phyloP scores from a whole-genome alignment of 257 asterid genomes.

The Rehmannia glutinosa region DNA sequence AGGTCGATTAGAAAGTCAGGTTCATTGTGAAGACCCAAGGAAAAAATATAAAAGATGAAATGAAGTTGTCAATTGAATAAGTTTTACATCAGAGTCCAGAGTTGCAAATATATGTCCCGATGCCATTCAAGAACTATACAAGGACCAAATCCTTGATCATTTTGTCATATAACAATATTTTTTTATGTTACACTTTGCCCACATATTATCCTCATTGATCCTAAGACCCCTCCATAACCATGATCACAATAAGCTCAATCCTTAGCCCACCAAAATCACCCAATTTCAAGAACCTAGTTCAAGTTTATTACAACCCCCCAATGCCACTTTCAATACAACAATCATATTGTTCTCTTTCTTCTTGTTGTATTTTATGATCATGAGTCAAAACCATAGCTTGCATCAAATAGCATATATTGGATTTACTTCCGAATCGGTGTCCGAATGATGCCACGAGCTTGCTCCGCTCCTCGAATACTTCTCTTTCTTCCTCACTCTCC shows the following conservation, averaged over 20 bases:
- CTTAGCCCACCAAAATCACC: neutral
- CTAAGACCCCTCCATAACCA: too few species aligned
- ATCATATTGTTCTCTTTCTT: too few species aligned
- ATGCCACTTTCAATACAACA: too few species aligned
- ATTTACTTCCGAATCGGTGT: conserved; percentile 56
- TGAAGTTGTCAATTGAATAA: too few species aligned
- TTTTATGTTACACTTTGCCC: neutral
- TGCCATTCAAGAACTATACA: too few species aligned
- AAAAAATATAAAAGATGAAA: too few species aligned
- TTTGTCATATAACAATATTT: neutral
- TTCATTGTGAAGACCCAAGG: too few species aligned
- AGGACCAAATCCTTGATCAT: conserved; percentile 9
- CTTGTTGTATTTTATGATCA: too few species aligned
- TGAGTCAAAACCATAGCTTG: too few species aligned
- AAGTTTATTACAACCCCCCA: neutral
- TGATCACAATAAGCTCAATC: neutral
- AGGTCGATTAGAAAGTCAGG: too few species aligned
- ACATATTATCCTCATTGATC: neutral
- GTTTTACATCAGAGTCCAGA: too few species aligned
- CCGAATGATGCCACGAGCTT: conserved; percentile 39
- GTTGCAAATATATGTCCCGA: too few species aligned
- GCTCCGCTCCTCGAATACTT: conserved; percentile 47
- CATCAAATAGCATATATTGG: conserved; percentile 68
- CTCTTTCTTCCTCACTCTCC: conserved; percentile 60
- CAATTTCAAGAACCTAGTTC: neutral